Conservation (phyloP, 371 early-diverging fungal genomes). For the Mucor indicus region DNA sequence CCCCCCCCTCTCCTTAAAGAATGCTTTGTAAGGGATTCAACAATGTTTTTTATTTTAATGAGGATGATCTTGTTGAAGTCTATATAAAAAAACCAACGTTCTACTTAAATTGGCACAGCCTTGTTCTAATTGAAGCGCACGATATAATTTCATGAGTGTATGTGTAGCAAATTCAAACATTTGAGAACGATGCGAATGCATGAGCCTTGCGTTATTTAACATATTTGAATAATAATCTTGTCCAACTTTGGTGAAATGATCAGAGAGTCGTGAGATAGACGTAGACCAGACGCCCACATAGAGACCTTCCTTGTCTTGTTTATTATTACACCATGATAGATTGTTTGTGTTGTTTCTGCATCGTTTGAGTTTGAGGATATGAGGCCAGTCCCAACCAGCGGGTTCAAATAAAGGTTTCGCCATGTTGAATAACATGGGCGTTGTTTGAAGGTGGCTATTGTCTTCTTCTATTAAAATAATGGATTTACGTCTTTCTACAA, state of each 20-base stretch:
- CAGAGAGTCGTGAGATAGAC: slow-evolving; percentile 22
- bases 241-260: slow-evolving; percentile 27
- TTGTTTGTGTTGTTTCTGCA: not conserved
- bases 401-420: slow-evolving; percentile 31
- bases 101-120: slow-evolving; percentile 26
- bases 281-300: slow-evolving; percentile 21
- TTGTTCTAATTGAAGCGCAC: slow-evolving; percentile 34
- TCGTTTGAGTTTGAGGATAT: slow-evolving; percentile 20
- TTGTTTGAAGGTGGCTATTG: not conserved
- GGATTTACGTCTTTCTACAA: slow-evolving; percentile 24
- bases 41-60: too few relatives aligned
- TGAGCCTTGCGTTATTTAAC: slow-evolving; percentile 25
- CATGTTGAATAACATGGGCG: slow-evolving; percentile 26
- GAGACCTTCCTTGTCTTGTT: not conserved
- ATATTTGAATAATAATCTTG: slow-evolving; percentile 32
- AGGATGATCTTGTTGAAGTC: slow-evolving; percentile 31
- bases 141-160: slow-evolving; percentile 22
- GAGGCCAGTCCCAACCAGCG: slow-evolving; percentile 37
- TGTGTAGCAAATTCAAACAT: slow-evolving; percentile 32
- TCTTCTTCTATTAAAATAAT: slow-evolving; percentile 2
- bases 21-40: too few relatives aligned
- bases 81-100: slow-evolving; percentile 16
- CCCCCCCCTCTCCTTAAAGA: too few relatives aligned
- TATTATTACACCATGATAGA: not conserved
- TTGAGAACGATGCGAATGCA: slow-evolving; percentile 30